Evolutionary conservation across 2,329 filamentous ascomycete genomes (phyloP).

Genomic region (Xylaria sp.): DNA sequence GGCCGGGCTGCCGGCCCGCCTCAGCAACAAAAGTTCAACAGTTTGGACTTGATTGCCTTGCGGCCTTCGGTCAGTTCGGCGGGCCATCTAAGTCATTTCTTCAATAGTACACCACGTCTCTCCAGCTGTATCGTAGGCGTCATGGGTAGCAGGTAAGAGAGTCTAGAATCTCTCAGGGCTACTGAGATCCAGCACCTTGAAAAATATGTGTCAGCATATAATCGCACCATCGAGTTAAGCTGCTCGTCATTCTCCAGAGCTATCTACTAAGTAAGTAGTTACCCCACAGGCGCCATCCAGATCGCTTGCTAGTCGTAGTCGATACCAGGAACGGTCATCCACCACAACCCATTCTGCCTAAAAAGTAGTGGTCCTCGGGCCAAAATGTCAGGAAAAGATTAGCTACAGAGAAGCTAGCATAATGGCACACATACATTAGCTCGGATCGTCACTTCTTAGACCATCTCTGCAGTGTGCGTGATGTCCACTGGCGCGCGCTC

Average conservation of each 20-base stretch:
- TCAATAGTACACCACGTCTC: not conserved
- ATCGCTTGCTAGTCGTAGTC: not conserved
- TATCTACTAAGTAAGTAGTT: not conserved
- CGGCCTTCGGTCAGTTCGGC: conserved; percentile 22
- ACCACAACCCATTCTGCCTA: conserved; percentile 3
- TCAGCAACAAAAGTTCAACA: conserved; percentile 13
- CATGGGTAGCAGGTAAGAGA: conserved; percentile 36
- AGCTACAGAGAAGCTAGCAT: conserved; percentile 5
- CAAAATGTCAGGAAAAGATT: conserved; percentile 1
- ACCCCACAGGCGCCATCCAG: not conserved
- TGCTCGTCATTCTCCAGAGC: conserved; percentile 2
- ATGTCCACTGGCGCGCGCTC: conserved; percentile 25
- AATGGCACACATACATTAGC: conserved; percentile 8
- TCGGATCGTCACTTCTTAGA: not conserved
- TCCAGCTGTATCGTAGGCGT: conserved; percentile 28
- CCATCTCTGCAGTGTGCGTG: conserved; percentile 11
- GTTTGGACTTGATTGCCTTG: conserved; percentile 23
- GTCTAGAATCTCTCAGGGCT: not conserved
- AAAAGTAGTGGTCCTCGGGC: not conserved
- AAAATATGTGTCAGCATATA: not conserved
- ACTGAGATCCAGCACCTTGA: not conserved
- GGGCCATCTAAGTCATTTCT: not conserved
- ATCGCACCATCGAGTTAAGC: conserved; percentile 9
- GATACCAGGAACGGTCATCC: not conserved
- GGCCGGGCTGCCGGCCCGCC: conserved; percentile 16